A percentile compares a stretch with the other conserved stretches of the same genome.
Evolutionary conservation across 352 stramenopile genomes (phyloP).

Genomic region (Globisporangium nunn): DNA sequence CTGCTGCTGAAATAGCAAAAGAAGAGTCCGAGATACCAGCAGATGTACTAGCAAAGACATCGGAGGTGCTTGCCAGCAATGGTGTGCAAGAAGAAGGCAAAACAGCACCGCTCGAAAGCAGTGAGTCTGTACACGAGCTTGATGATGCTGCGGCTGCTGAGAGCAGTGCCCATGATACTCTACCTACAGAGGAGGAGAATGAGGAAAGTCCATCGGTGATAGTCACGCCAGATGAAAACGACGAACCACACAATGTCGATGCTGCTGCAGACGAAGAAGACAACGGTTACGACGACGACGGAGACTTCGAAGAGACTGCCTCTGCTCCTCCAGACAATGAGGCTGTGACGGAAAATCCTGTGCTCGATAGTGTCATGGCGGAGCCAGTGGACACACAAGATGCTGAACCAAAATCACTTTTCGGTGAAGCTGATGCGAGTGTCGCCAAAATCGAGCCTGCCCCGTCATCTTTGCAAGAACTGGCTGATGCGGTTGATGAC

Average conservation of each 20-base stretch:
- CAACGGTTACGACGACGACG: slow-evolving; percentile 1
- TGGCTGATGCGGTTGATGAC: background rate
- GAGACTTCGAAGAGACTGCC: slow-evolving; percentile 1
- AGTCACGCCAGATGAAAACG: no score
- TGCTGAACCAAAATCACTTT: background rate
- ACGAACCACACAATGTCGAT: background rate
- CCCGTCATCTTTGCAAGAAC: background rate
- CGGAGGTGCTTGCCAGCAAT: background rate
- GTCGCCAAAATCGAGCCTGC: background rate
- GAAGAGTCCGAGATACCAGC: background rate
- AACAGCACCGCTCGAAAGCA: background rate
- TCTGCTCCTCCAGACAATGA: background rate
- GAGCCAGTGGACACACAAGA: background rate
- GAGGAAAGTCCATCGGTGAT: no score
- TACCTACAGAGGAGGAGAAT: background rate
- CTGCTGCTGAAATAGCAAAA: background rate
- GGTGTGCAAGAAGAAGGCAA: background rate
- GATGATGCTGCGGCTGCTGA: background rate
- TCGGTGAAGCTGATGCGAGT: background rate
- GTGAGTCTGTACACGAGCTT: background rate
- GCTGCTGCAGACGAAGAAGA: background rate
- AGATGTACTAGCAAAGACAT: background rate
- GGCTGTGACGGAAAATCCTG: background rate
- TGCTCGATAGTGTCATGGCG: background rate
- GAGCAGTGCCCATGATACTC: background rate